These are phyloP conservation scores for Porogramme epimiltina DNA, from an alignment of 1,284 basidiomycete genomes.

Conservation along the genomic window DNA sequence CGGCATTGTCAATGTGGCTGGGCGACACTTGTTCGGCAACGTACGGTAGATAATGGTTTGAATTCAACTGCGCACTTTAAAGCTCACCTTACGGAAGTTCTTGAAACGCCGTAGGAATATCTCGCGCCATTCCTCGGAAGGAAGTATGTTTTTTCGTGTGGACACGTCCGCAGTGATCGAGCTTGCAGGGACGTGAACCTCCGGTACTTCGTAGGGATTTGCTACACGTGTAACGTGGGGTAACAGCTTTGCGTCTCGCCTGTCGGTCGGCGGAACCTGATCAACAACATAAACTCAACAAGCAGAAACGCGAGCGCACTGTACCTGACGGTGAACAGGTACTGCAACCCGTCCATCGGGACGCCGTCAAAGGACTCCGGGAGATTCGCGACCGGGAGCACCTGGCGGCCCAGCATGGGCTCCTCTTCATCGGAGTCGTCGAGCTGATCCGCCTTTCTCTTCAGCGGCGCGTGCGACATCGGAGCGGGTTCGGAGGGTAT, in stretches of 20 bases:
- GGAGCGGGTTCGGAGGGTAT: neutral
- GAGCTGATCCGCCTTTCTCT: constrained; percentile 17
- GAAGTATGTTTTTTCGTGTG: constrained; percentile 42
- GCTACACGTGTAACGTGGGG: constrained; percentile 61
- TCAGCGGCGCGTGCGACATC: neutral
- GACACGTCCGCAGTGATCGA: neutral
- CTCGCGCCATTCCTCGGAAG: constrained; percentile 65
- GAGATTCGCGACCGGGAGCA: constrained; percentile 73
- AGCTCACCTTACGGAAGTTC: constrained; percentile 65
- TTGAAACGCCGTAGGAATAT: constrained; percentile 58
- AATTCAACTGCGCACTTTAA: too few species aligned
- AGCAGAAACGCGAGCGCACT: constrained; percentile 12
- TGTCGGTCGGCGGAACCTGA: constrained; percentile 29
- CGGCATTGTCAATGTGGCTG: too few species aligned
- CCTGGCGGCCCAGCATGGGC: constrained; percentile 46
- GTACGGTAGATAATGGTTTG: too few species aligned
- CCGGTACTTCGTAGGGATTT: constrained; percentile 62
- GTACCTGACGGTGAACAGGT: constrained; percentile 80
- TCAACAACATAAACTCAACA: neutral
- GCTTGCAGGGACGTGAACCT: constrained; percentile 7
- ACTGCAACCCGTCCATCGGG: constrained; percentile 76
- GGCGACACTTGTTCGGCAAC: too few species aligned
- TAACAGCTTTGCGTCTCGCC: constrained; percentile 65
- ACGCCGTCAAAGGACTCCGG: constrained; percentile 63
- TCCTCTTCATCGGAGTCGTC: constrained; percentile 34